Evolutionary conservation across 2,329 filamentous ascomycete species (phyloP).

Genomic region (Phyllosticta capitalensis): DNA sequence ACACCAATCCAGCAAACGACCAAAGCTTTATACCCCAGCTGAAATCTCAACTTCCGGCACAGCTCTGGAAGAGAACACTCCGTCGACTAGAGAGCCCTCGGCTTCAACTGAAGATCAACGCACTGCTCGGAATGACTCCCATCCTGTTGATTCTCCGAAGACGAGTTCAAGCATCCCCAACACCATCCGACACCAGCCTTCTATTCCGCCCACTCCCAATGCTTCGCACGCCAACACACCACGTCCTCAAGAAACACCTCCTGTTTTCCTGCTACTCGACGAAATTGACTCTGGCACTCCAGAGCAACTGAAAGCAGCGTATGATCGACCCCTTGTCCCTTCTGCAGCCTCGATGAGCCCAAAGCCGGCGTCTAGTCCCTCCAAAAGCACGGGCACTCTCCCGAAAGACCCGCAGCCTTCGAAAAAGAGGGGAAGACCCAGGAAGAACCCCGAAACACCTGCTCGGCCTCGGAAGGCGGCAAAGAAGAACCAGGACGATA

Average conservation of each 20-base stretch:
- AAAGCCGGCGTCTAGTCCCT: background rate
- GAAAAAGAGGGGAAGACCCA: slow-evolving; percentile 13
- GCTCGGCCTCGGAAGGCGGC: slow-evolving; percentile 1
- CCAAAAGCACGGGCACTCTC: background rate
- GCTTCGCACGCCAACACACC: background rate
- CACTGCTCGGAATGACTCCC: background rate
- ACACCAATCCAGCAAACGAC: background rate
- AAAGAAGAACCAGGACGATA: slow-evolving; percentile 1
- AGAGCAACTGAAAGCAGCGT: background rate
- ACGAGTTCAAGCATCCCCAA: background rate
- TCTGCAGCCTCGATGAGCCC: background rate
- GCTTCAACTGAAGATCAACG: background rate
- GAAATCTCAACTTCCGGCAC: background rate
- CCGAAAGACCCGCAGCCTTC: background rate
- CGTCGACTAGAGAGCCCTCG: background rate
- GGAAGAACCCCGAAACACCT: slow-evolving; percentile 5
- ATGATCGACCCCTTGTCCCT: background rate
- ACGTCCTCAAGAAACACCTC: background rate
- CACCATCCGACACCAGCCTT: background rate
- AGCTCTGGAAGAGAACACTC: background rate
- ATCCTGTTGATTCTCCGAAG: background rate
- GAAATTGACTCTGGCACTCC: background rate
- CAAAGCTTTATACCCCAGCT: background rate
- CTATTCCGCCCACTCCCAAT: background rate
- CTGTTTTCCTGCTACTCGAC: slow-evolving; percentile 5